Conservation (phyloP, 2,329 filamentous ascomycete species). For the Fusarium nelsonii region DNA sequence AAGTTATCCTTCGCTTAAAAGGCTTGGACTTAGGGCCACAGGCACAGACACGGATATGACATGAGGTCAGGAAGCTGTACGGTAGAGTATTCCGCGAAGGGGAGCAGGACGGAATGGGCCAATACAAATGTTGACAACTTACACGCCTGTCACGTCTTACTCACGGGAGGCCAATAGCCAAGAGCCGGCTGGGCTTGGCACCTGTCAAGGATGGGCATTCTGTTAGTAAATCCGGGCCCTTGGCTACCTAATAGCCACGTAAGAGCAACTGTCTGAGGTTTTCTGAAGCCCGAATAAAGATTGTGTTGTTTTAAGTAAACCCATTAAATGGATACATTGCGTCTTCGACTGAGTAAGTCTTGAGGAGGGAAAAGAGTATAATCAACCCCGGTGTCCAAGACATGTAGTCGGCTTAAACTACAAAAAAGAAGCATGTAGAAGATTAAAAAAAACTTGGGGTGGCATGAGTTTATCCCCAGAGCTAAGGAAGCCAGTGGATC, state of each 20-base stretch:
- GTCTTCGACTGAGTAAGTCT: neutral
- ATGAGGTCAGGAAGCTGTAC: conserved; percentile 4
- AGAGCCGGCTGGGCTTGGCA: conserved; percentile 34
- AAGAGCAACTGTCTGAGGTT: conserved; percentile 36
- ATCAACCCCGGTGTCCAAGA: conserved; percentile 5
- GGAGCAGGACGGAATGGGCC: conserved; percentile 8
- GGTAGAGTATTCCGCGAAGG: conserved; percentile 12
- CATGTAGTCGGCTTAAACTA: conserved; percentile 26
- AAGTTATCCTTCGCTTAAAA: conserved; percentile 33
- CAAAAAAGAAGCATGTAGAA: conserved; percentile 20
- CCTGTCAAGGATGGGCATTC: conserved; percentile 39
- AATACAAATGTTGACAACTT: conserved; percentile 36
- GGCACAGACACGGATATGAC: conserved; percentile 2
- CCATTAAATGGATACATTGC: neutral
- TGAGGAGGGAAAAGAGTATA: conserved; percentile 17
- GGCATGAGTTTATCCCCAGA: conserved; percentile 41
- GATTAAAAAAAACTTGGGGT: conserved; percentile 32
- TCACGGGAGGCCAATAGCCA: conserved; percentile 21
- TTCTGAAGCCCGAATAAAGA: conserved; percentile 3
- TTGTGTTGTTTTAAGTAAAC: neutral
- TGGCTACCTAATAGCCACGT: conserved; percentile 45
- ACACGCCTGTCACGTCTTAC: conserved; percentile 26
- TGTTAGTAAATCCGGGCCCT: conserved; percentile 44
- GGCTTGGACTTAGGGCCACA: conserved; percentile 5
- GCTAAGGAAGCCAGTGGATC: conserved; percentile 11